Evolutionary conservation across 2,329 filamentous ascomycete species (phyloP).

Genomic region (Epichloe scottii): DNA sequence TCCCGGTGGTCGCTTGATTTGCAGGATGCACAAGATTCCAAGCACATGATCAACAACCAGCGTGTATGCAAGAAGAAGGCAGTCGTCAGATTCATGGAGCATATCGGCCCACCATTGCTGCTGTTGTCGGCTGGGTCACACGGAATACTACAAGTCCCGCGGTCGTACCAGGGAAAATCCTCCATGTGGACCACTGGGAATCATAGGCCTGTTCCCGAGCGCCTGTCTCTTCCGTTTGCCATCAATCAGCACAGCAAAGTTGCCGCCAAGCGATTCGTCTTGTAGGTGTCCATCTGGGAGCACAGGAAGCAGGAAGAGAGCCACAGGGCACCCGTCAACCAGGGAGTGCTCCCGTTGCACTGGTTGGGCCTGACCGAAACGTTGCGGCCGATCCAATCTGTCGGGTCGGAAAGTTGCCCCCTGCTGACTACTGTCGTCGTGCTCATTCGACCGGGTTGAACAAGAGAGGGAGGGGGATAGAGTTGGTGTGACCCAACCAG

Average conservation of each 20-base stretch:
- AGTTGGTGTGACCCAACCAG: conserved; percentile 5
- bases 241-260: not conserved
- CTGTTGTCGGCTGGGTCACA: not conserved
- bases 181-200: not conserved
- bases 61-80: not conserved
- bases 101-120: not conserved
- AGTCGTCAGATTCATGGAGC: not conserved
- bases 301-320: not conserved
- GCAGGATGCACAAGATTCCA: not conserved
- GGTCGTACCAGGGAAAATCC: not conserved
- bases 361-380: conserved; percentile 5
- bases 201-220: not conserved
- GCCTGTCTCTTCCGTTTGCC: not conserved
- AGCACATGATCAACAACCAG: not conserved
- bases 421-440: not conserved
- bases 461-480: not conserved
- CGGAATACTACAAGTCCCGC: not conserved
- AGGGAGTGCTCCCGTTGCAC: not conserved
- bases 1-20: not conserved
- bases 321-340: not conserved
- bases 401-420: conserved; percentile 5
- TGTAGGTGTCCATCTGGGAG: not conserved
- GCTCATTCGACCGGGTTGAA: conserved; percentile 1
- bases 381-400: conserved; percentile 7
- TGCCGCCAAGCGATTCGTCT: not conserved